These are phyloP conservation scores for Arthroderma sp. DNA, from an alignment of 2,329 filamentous ascomycete species.

Conservation along the genomic window DNA sequence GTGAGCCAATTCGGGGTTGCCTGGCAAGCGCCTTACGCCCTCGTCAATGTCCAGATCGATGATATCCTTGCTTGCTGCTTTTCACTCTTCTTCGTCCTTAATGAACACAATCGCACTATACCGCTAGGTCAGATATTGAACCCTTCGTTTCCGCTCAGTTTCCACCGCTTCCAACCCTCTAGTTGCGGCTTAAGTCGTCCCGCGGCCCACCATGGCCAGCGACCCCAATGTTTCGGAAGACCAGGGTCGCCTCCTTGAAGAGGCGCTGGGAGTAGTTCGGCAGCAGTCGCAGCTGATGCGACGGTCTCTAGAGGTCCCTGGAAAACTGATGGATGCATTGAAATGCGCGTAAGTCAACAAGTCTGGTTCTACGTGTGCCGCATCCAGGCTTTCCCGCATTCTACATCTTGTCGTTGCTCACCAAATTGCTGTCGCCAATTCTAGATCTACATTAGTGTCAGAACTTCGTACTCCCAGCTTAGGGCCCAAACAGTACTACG, in stretches of 20 bases:
- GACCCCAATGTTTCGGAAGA: conserved; percentile 53
- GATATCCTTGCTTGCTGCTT: too few species aligned
- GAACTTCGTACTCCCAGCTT: conserved; percentile 93
- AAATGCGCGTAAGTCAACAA: conserved; percentile 77
- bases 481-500: conserved; percentile 99
- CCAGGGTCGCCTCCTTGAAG: conserved; percentile 85
- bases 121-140: background rate
- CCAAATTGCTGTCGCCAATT: conserved; percentile 4
- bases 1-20: too few species aligned
- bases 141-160: background rate
- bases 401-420: background rate
- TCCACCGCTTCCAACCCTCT: conserved; percentile 14
- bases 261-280: conserved; percentile 89
- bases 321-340: conserved; percentile 98
- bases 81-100: too few species aligned
- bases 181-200: conserved; percentile 6
- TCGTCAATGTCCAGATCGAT: too few species aligned
- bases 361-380: conserved; percentile 1
- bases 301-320: conserved; percentile 89
- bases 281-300: conserved; percentile 96
- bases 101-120: background rate
- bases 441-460: conserved; percentile 91
- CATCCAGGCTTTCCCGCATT: conserved; percentile 8
- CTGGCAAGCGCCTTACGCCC: too few species aligned
- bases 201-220: conserved; percentile 30